Conservation (phyloP, 345 rosid species). For the Ceriops zippeliana region DNA sequence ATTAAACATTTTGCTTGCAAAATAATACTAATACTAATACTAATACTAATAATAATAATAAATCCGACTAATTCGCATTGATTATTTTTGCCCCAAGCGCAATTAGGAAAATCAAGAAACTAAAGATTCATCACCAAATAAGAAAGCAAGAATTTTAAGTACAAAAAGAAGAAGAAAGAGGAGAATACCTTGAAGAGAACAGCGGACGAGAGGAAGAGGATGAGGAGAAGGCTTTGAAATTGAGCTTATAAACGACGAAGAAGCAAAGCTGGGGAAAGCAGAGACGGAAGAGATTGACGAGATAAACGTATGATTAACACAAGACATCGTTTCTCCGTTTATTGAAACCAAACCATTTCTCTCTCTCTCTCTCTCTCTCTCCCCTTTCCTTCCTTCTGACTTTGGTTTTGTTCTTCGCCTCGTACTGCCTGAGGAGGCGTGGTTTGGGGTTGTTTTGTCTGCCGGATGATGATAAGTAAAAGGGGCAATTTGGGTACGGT, state of each 20-base stretch:
- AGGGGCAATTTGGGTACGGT: not conserved
- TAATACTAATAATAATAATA: no score
- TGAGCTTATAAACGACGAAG: slow-evolving; percentile 16
- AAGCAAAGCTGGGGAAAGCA: slow-evolving; percentile 35
- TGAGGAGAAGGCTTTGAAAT: slow-evolving; percentile 25
- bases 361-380: not conserved
- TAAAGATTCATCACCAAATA: no score
- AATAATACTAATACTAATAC: no score
- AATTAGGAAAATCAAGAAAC: no score
- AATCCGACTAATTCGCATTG: no score
- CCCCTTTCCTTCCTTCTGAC: not conserved
- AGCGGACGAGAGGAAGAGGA: slow-evolving; percentile 34
- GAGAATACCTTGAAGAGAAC: slow-evolving; percentile 61
- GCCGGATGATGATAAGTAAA: not conserved
- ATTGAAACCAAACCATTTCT: not conserved
- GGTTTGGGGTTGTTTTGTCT: not conserved
- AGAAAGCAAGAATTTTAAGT: not conserved
- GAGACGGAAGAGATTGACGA: slow-evolving; percentile 46
- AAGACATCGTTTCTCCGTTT: slow-evolving; percentile 34
- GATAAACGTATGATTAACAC: slow-evolving; percentile 14
- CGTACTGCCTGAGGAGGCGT: not conserved
- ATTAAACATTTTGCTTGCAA: no score
- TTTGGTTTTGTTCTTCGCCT: not conserved
- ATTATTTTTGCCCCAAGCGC: no score
- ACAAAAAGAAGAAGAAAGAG: not conserved